Evolutionary conservation across 169 alveolate genomes (phyloP).

Genomic region (Theileria parva): DNA sequence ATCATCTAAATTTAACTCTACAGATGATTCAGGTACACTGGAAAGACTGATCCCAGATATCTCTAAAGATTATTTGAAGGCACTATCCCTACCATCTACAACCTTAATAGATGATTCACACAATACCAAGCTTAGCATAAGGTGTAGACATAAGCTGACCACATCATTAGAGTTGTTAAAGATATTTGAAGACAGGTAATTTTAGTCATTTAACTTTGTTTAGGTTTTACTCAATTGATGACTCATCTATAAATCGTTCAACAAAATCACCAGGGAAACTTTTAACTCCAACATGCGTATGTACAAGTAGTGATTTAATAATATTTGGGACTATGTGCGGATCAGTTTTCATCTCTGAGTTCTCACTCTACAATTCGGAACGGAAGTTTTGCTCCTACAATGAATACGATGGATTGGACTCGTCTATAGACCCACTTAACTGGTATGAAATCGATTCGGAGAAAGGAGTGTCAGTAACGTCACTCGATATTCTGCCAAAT

Average conservation of each 20-base stretch:
- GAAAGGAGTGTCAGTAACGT: slow-evolving; percentile 37
- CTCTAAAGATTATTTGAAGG: slow-evolving; percentile 16
- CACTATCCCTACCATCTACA: slow-evolving; percentile 32
- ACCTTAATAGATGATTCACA: background rate
- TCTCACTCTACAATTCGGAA: slow-evolving; percentile 28
- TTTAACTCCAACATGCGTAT: slow-evolving; percentile 25
- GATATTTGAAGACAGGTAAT: slow-evolving; percentile 32
- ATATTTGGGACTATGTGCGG: slow-evolving; percentile 54
- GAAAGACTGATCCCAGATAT: slow-evolving; percentile 5
- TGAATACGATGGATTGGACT: slow-evolving; percentile 17
- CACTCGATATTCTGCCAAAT: slow-evolving; percentile 39
- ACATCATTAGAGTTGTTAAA: slow-evolving; percentile 31
- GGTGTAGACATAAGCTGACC: slow-evolving; percentile 36
- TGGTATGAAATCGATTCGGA: slow-evolving; percentile 57
- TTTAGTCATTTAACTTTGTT: background rate
- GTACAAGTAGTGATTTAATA: slow-evolving; percentile 27
- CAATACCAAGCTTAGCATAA: slow-evolving; percentile 1
- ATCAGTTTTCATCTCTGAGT: slow-evolving; percentile 40
- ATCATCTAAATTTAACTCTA: background rate
- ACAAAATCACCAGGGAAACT: background rate
- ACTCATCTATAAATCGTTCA: background rate
- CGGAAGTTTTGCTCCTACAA: slow-evolving; percentile 42
- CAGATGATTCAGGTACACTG: background rate
- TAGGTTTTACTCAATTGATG: slow-evolving; percentile 18
- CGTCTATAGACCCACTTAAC: background rate